Base-by-base conservation (phyloP, 2,329 filamentous ascomycete species). In the Scopulariopsis brevicaulis region DNA sequence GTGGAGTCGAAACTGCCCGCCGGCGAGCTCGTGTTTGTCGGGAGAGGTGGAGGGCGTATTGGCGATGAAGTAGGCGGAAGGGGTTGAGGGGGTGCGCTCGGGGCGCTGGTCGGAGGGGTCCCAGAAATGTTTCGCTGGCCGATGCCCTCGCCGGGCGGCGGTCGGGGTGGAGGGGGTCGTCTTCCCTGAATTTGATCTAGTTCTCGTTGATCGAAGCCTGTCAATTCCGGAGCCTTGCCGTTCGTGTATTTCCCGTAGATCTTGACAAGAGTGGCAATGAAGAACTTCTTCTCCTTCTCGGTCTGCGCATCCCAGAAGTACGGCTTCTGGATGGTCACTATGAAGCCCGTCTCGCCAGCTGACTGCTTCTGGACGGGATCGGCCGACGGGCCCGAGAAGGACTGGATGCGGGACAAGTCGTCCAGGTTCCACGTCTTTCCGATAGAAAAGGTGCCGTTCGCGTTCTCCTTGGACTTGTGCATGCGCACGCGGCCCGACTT, bases 371-470 rank as follows among this genome's bases (percentile, higher is more conserved):
- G 63, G 74, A 81, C 69, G 62, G 86, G 64, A 71, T 77, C 67
- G 77, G 81, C 67, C 69, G 77, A 73, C 22, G 82, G 70, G 51
- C 85, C 79, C 7, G 84, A 86, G 67, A 86, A 97, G 28, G 90
- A 94, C 69, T 96, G 88, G 63, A 99, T 89, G 53, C 82, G 80
- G 4, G 82, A 81, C 54, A 99, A 76, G 68, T 99, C 94, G 71
- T 97, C 93, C 64, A 99, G 81, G 69, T 92, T 89, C 94, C 94
- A 99, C 3, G 94, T 96, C 75, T 99, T 99, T 63, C 94, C 94
- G 64, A 99, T 96, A 22, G 93, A 97, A 71, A 96, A 99, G 25
- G 89, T 85, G 58, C 91, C 91, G 70, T 96, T 96, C 58, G 82
- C 79, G 70, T 99, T 99, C 74, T 99, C 94, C 65, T 96, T 87